A percentile compares a stretch with the other conserved stretches of the same genome.
These are phyloP conservation scores for Pittosporum tobira DNA, from an alignment of 129 eudicot genomes.

Conservation along the genomic window DNA sequence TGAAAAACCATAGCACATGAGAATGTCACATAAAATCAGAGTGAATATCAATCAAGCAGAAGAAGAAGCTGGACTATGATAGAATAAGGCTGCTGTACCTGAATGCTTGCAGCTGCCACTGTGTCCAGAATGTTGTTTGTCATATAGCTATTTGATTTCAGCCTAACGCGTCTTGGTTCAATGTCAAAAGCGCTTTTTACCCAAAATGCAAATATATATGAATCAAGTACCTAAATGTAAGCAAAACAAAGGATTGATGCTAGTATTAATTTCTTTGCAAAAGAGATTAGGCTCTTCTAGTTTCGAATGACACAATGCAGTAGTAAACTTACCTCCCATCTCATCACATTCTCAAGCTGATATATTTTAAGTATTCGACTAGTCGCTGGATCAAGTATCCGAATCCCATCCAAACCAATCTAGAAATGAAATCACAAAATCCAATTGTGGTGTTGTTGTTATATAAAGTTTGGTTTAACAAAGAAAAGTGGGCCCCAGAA, in stretches of 20 bases:
- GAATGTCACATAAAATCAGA: background rate
- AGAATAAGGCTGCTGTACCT: slow-evolving; percentile 30
- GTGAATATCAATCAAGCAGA: background rate
- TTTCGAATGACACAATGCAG: background rate
- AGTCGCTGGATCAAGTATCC: slow-evolving; percentile 66
- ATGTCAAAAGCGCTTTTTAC: slow-evolving; percentile 53
- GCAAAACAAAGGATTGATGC: background rate
- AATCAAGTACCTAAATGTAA: slow-evolving; percentile 51
- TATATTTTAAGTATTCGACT: slow-evolving; percentile 55
- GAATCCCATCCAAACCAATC: slow-evolving; percentile 92
- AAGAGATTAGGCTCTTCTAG: background rate
- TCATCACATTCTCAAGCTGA: slow-evolving; percentile 62
- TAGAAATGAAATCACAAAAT: slow-evolving; percentile 14
- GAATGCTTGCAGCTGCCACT: slow-evolving; percentile 86
- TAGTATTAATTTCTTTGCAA: background rate
- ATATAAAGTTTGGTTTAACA: too few species aligned
- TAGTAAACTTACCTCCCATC: slow-evolving; percentile 62
- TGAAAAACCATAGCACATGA: background rate
- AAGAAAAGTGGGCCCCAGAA: background rate
- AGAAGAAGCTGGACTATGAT: background rate
- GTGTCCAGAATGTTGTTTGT: slow-evolving; percentile 69
- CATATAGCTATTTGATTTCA: slow-evolving; percentile 79
- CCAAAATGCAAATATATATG: slow-evolving; percentile 84
- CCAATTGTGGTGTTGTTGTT: too few species aligned
- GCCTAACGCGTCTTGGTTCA: slow-evolving; percentile 67